Evolutionary conservation across 2,329 filamentous ascomycete genomes (phyloP), one percentile per base, ranked within the genome.

Genomic region (Colletotrichum coccodes): DNA sequence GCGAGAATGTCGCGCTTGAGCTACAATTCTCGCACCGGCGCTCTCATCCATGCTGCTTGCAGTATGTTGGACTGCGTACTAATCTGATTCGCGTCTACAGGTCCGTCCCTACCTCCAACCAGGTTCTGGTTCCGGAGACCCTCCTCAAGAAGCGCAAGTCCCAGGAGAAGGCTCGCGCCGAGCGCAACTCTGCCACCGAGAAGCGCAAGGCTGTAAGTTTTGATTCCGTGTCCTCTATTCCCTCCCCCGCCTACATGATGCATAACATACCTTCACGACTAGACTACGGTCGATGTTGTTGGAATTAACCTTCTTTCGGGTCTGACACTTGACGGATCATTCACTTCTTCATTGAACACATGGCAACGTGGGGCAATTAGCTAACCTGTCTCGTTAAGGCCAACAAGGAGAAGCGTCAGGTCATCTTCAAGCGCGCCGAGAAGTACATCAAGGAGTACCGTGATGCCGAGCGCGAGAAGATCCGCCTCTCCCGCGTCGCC

Each of bases 141-240:
- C 94, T 99, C 81, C 91, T 99, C 85, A 99, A 99, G 93, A 99
- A 99, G 94, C 94, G 96, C 89, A 99, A 99, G 94, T 94, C 91
- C 85, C 95, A 98, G 88, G 96, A 99, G 91, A 97, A 98, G 91
- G 94, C 95, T 83, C 93, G 95, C 84, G 95, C 96, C 84, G 93
- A 95, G 86, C 92, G 91, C 83, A 85, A 89, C 76, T 89, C 92
- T 75, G 93, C 93, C 79, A 83, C 90, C 75, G 89, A 94, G 85
- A 93, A 97, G 89, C 93, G 91, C 85, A 96, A 96, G 89, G 89
- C 94, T 89, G 96, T 98, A 84, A 83, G 94, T 90, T 73, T 87
- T 86, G 70, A n/a, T 8, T 18, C 23, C 14, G 0, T 8, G 12
- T n/a, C 18, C 12, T 2, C 2, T 23, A 9, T 21, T 11, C 7